Percentiles rank a stretch among this genome's conserved stretches.
Evolutionary conservation across 2,329 filamentous ascomycete genomes (phyloP).

Genomic region (Alternaria alternata): DNA sequence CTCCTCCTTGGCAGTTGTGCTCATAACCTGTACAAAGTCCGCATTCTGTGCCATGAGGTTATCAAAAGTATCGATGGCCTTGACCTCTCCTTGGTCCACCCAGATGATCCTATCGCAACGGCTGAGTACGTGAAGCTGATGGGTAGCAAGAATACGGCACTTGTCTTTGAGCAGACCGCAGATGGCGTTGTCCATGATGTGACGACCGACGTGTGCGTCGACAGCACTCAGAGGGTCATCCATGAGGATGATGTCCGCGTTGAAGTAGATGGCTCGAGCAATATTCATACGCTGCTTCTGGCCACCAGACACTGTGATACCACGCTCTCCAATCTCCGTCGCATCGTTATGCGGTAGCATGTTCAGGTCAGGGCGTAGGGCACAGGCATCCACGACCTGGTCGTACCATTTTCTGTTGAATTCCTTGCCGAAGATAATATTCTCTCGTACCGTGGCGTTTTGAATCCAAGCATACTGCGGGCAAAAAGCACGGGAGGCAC

Average conservation of each 20-base stretch:
- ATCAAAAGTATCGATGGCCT: slow-evolving; percentile 86
- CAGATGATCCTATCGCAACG: slow-evolving; percentile 92
- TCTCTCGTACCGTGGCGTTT: slow-evolving; percentile 84
- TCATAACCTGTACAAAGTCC: slow-evolving; percentile 85
- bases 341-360: slow-evolving; percentile 90
- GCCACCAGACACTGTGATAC: slow-evolving; percentile 93
- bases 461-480: slow-evolving; percentile 99
- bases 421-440: slow-evolving; percentile 88
- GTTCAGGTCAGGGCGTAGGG: slow-evolving; percentile 83
- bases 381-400: slow-evolving; percentile 84
- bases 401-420: slow-evolving; percentile 79
- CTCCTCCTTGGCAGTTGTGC: slow-evolving; percentile 73
- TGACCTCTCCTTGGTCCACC: slow-evolving; percentile 86
- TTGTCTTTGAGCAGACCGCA: slow-evolving; percentile 87
- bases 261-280: slow-evolving; percentile 76
- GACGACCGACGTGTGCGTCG: slow-evolving; percentile 67
- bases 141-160: slow-evolving; percentile 89
- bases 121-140: slow-evolving; percentile 91
- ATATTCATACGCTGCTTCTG: slow-evolving; percentile 97
- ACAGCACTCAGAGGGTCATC: slow-evolving; percentile 69
- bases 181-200: slow-evolving; percentile 93
- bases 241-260: slow-evolving; percentile 69
- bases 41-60: slow-evolving; percentile 82
- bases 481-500: slow-evolving; percentile 86
- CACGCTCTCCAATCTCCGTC: slow-evolving; percentile 94